Evolutionary conservation across 495 filamentous ascomycete species (phyloP).

Genomic region (Glonium stellatum): DNA sequence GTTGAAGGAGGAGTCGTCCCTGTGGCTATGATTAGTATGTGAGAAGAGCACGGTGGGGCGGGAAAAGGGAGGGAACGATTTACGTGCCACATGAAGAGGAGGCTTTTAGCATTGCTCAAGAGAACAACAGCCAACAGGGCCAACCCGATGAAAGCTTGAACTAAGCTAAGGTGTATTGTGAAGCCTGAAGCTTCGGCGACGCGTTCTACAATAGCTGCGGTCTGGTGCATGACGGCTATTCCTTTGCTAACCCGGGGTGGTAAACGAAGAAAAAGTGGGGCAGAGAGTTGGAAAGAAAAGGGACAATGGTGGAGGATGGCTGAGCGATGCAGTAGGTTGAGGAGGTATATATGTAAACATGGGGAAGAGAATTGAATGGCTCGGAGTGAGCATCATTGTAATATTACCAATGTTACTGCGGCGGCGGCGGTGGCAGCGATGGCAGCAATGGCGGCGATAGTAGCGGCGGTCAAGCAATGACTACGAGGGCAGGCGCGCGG

Average conservation of each 20-base stretch:
- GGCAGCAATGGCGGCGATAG: too few species aligned
- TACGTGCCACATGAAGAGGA: slow-evolving; percentile 18
- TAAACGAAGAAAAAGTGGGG: too few species aligned
- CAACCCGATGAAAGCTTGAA: slow-evolving; percentile 10
- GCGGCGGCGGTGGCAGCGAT: too few species aligned
- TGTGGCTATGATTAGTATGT: background rate
- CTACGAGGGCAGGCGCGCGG: too few species aligned
- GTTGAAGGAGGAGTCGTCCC: slow-evolving; percentile 14
- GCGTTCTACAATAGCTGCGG: background rate
- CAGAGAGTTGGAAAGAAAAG: too few species aligned
- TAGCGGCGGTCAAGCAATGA: too few species aligned
- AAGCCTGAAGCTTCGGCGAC: slow-evolving; percentile 1
- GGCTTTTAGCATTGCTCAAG: slow-evolving; percentile 13
- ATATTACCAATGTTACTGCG: too few species aligned
- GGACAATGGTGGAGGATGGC: background rate
- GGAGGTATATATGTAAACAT: background rate
- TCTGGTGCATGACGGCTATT: background rate
- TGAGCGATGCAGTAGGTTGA: background rate
- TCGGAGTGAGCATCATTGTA: too few species aligned
- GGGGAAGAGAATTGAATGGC: too few species aligned
- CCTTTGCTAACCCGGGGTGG: background rate
- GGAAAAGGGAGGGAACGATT: background rate
- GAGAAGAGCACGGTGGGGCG: background rate
- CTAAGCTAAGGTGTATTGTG: slow-evolving; percentile 6
- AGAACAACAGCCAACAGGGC: slow-evolving; percentile 10